phyloP scores from a whole-genome alignment of 495 filamentous ascomycete species.

The Endocarpon pusillum region DNA sequence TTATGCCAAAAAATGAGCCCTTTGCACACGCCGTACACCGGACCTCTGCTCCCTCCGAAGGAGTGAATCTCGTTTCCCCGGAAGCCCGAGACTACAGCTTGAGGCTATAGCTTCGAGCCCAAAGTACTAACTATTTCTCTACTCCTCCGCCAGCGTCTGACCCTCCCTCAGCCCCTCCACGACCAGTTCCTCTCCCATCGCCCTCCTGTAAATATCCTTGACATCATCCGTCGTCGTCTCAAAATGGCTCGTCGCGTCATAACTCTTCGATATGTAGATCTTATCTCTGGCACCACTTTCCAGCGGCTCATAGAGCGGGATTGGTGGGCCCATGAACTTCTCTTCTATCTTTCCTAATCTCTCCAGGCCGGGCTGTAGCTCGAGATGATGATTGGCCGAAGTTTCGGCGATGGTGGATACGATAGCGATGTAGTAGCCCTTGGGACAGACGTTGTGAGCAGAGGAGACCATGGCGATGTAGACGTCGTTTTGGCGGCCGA shows the following conservation, averaged over 20 bases:
- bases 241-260: conserved; percentile 94
- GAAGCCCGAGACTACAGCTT: no score
- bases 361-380: conserved; percentile 86
- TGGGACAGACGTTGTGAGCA: conserved; percentile 95
- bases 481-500: conserved; percentile 91
- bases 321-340: conserved; percentile 86
- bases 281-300: conserved; percentile 75
- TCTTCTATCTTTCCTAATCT: conserved; percentile 88
- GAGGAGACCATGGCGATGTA: conserved; percentile 95
- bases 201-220: conserved; percentile 77
- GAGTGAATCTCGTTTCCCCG: no score
- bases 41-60: no score
- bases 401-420: conserved; percentile 95
- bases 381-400: conserved; percentile 79
- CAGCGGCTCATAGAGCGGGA: conserved; percentile 83
- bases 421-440: conserved; percentile 97
- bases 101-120: no score
- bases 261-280: conserved; percentile 96
- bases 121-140: no score
- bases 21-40: no score
- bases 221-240: conserved; percentile 93
- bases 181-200: conserved; percentile 74
- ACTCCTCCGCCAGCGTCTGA: conserved; percentile 33
- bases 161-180: conserved; percentile 37
- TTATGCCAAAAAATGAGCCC: no score